phyloP scores from a whole-genome alignment of 2,329 filamentous ascomycete genomes.

The Colletotrichum somersetense region DNA sequence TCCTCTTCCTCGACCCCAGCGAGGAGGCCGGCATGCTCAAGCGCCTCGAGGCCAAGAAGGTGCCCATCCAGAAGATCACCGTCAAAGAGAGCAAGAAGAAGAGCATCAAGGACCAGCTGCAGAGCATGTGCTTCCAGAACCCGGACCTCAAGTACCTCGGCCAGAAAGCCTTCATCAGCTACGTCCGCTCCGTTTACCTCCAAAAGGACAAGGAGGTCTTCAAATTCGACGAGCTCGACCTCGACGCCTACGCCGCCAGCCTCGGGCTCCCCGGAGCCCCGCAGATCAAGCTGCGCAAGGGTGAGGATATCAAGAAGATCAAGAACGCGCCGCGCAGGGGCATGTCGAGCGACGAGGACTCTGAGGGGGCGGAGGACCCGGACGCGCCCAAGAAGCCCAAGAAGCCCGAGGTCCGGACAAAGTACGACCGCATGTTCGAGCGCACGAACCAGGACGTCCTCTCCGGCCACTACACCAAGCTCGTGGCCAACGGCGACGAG shows the following conservation, averaged over 20 bases:
- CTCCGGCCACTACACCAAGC: constrained; percentile 91
- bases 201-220: constrained; percentile 95
- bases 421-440: constrained; percentile 98
- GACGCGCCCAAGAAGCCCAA: constrained; percentile 68
- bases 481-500: constrained; percentile 73
- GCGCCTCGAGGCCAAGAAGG: constrained; percentile 87
- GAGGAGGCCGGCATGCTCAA: constrained; percentile 94
- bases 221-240: constrained; percentile 82
- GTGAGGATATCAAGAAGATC: constrained; percentile 84
- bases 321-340: constrained; percentile 86
- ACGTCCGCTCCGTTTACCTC: constrained; percentile 85
- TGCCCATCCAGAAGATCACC: constrained; percentile 88
- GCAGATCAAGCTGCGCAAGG: constrained; percentile 92
- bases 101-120: constrained; percentile 85
- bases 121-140: constrained; percentile 96
- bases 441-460: constrained; percentile 95
- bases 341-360: constrained; percentile 74
- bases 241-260: constrained; percentile 88
- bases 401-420: constrained; percentile 85
- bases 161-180: constrained; percentile 95
- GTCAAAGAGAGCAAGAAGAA: constrained; percentile 91
- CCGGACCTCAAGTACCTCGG: constrained; percentile 93
- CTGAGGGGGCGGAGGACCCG: constrained; percentile 59
- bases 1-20: constrained; percentile 91
- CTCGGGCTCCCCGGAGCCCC: constrained; percentile 91